phyloP scores from a whole-genome alignment of 1,139 yeast species.

The Candida sanyaensis region DNA sequence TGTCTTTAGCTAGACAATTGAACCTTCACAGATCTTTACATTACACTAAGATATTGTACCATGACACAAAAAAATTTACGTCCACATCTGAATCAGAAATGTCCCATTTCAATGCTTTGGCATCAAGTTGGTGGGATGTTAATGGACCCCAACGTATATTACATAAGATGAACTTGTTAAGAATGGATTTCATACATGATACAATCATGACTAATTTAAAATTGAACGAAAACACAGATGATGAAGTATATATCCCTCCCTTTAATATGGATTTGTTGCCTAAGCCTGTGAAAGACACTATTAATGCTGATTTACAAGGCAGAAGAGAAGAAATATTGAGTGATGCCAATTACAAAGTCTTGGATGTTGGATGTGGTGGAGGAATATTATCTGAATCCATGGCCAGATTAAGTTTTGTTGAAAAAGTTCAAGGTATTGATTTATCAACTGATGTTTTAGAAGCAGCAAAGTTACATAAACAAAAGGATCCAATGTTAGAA shows the following conservation, averaged over 20 bases:
- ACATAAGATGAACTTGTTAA: slow-evolving; percentile 88
- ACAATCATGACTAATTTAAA: slow-evolving; percentile 52
- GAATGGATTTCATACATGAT: slow-evolving; percentile 82
- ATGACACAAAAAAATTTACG: slow-evolving; percentile 7
- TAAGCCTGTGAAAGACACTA: slow-evolving; percentile 42
- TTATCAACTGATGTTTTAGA: slow-evolving; percentile 77
- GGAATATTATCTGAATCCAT: slow-evolving; percentile 87
- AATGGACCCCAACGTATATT: slow-evolving; percentile 89
- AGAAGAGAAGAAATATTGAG: slow-evolving; percentile 43
- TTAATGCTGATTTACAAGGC: slow-evolving; percentile 48
- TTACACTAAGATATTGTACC: not conserved
- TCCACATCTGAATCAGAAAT: slow-evolving; percentile 49
- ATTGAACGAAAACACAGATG: slow-evolving; percentile 46
- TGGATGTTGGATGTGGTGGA: slow-evolving; percentile 98
- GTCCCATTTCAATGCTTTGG: slow-evolving; percentile 80
- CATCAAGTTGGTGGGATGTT: slow-evolving; percentile 96
- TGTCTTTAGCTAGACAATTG: slow-evolving; percentile 3
- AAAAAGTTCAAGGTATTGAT: slow-evolving; percentile 77
- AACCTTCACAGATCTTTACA: slow-evolving; percentile 4
- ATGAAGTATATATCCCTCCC: slow-evolving; percentile 73
- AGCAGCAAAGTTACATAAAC: slow-evolving; percentile 74
- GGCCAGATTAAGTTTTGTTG: slow-evolving; percentile 71
- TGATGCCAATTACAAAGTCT: slow-evolving; percentile 45
- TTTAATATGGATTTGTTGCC: slow-evolving; percentile 72
- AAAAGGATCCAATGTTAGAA: slow-evolving; percentile 61